Conservation (phyloP, 139 green algal species). For the Auxenochlorella pyrenoidosa region DNA sequence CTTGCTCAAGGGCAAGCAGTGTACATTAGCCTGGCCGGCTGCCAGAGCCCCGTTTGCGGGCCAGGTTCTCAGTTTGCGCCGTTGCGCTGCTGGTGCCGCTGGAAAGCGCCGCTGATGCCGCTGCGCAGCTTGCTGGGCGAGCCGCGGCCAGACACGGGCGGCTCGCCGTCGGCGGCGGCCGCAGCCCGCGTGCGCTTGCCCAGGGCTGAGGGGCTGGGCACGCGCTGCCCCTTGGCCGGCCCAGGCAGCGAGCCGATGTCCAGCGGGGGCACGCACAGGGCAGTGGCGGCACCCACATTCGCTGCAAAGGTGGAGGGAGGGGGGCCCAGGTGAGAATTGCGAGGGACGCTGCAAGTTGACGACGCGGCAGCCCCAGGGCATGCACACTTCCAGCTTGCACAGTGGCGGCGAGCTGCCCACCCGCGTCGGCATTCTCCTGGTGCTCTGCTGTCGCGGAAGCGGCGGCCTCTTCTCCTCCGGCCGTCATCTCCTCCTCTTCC, state of each 20-base stretch:
- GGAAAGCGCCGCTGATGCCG: neutral
- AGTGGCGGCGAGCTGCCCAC: neutral
- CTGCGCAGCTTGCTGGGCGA: constrained; percentile 16
- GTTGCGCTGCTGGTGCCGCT: constrained; percentile 26
- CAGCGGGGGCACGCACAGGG: neutral
- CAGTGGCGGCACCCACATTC: neutral
- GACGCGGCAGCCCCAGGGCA: neutral
- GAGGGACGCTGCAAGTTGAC: neutral
- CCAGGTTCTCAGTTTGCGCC: neutral
- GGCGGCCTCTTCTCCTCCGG: neutral
- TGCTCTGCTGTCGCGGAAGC: neutral
- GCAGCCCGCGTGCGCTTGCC: constrained; percentile 20
- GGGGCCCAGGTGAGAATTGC: too few relatives aligned
- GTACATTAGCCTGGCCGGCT: too few relatives aligned
- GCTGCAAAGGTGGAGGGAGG: neutral
- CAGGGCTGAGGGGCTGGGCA: constrained; percentile 4
- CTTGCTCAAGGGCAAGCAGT: too few relatives aligned
- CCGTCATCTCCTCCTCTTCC: constrained; percentile 10
- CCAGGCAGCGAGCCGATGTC: constrained; percentile 1
- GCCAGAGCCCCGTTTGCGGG: too few relatives aligned
- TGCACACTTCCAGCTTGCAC: neutral
- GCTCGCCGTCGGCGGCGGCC: neutral
- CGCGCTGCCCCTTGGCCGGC: constrained; percentile 8
- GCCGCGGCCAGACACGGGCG: neutral
- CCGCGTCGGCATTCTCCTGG: constrained; percentile 6